Conservation (phyloP, 257 asterid genomes). For the Cinchona pubescens region DNA sequence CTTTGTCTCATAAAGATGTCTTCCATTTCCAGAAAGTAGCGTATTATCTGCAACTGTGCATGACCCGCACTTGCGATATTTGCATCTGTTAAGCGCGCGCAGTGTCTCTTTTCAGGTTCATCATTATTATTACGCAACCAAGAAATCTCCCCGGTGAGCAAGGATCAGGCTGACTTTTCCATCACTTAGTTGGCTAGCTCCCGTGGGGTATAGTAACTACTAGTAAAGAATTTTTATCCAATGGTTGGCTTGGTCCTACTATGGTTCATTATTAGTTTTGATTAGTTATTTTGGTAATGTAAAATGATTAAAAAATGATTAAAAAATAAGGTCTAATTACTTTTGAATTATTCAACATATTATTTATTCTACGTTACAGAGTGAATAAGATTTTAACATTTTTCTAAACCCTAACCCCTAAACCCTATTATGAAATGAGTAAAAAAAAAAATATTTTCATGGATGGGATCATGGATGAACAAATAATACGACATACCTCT, state of each 20-base stretch:
- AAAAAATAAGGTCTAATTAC: too few species aligned
- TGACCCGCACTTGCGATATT: background rate
- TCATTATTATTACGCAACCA: background rate
- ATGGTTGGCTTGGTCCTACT: too few species aligned
- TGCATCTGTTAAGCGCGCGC: background rate
- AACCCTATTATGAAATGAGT: too few species aligned
- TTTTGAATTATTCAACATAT: too few species aligned
- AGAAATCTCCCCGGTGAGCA: background rate
- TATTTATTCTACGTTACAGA: too few species aligned
- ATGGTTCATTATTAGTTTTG: too few species aligned
- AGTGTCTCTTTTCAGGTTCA: background rate
- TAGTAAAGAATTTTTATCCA: too few species aligned
- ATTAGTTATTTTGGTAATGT: too few species aligned
- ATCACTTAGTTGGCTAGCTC: conserved; percentile 2
- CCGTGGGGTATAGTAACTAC: background rate
- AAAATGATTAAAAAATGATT: too few species aligned
- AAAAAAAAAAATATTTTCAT: background rate
- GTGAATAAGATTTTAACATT: too few species aligned
- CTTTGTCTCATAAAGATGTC: conserved; percentile 16
- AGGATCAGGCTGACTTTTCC: background rate
- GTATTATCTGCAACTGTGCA: background rate
- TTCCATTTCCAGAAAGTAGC: conserved; percentile 13
- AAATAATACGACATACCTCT: background rate
- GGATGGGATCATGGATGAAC: background rate
- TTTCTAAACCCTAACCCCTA: too few species aligned